phyloP scores from a whole-genome alignment of 345 rosid genomes.

The Brassica nigra region DNA sequence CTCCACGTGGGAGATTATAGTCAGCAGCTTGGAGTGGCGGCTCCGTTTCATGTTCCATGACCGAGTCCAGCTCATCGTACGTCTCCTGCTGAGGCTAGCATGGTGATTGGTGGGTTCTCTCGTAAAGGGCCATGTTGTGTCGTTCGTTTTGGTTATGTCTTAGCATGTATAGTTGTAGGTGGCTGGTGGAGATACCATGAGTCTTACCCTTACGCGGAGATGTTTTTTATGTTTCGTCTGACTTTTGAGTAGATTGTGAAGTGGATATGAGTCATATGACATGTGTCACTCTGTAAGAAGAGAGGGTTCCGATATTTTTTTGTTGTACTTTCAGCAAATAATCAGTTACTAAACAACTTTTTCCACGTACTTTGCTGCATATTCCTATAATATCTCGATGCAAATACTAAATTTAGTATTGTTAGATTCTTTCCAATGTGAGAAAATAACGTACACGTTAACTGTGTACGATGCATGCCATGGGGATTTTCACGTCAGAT shows the following conservation, averaged over 20 bases:
- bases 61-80: conserved; percentile 27
- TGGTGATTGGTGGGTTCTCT: conserved; percentile 1
- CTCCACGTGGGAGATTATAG: conserved; percentile 66
- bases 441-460: conserved; percentile 3
- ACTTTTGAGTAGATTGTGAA: conserved; percentile 21
- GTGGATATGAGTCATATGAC: not conserved
- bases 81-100: conserved; percentile 34
- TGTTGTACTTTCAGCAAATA: not conserved
- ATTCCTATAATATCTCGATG: conserved; percentile 19
- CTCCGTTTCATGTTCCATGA: conserved; percentile 34
- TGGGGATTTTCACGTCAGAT: not conserved
- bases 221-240: conserved; percentile 26
- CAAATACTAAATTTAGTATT: conserved; percentile 7
- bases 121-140: conserved; percentile 32
- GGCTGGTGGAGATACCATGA: conserved; percentile 32
- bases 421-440: not conserved
- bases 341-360: not conserved
- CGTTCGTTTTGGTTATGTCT: conserved; percentile 12
- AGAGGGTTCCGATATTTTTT: conserved; percentile 6
- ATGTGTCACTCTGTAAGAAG: conserved; percentile 24
- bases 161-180: conserved; percentile 7
- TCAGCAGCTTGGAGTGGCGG: conserved; percentile 60
- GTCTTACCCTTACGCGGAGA: conserved; percentile 20
- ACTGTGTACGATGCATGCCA: not conserved
- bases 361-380: not conserved